Evolutionary conservation across 2,329 filamentous ascomycete species (phyloP).

Genomic region (Periconia sp.): DNA sequence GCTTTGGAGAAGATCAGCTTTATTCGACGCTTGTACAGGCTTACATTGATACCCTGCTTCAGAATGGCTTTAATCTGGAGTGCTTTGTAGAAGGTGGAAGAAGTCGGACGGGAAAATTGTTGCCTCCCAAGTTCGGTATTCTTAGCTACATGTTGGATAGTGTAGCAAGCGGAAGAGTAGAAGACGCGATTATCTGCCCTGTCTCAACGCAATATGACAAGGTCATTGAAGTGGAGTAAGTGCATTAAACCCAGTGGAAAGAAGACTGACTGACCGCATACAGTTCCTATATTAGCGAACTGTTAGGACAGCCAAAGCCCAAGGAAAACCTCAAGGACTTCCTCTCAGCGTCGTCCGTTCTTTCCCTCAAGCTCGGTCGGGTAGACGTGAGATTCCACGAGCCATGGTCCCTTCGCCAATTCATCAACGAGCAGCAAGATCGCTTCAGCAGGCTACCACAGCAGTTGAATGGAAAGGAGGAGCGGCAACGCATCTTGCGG

Average conservation of each 20-base stretch:
- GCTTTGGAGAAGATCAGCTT: slow-evolving; percentile 89
- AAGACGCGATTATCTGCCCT: slow-evolving; percentile 92
- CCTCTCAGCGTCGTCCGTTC: slow-evolving; percentile 83
- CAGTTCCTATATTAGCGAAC: slow-evolving; percentile 87
- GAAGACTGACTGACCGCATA: slow-evolving; percentile 11
- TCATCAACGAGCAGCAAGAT: slow-evolving; percentile 77
- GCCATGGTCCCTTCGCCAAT: slow-evolving; percentile 87
- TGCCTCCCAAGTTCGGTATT: slow-evolving; percentile 95
- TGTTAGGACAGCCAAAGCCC: slow-evolving; percentile 91
- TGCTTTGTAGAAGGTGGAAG: slow-evolving; percentile 98
- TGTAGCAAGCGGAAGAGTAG: slow-evolving; percentile 82
- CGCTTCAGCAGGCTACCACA: slow-evolving; percentile 54
- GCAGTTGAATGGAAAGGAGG: slow-evolving; percentile 47
- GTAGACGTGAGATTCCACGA: slow-evolving; percentile 97
- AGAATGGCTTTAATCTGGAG: slow-evolving; percentile 91
- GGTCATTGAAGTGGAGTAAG: slow-evolving; percentile 80
- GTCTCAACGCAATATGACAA: slow-evolving; percentile 99
- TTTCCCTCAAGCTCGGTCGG: slow-evolving; percentile 85
- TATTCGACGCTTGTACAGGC: slow-evolving; percentile 94
- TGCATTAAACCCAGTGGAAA: not conserved
- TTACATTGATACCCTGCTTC: slow-evolving; percentile 91
- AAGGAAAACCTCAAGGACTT: slow-evolving; percentile 94
- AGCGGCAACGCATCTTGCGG: slow-evolving; percentile 75
- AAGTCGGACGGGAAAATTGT: slow-evolving; percentile 89
- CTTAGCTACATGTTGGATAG: slow-evolving; percentile 90